Conservation (phyloP, 2,329 filamentous ascomycete species). For the Fusarium nanum region DNA sequence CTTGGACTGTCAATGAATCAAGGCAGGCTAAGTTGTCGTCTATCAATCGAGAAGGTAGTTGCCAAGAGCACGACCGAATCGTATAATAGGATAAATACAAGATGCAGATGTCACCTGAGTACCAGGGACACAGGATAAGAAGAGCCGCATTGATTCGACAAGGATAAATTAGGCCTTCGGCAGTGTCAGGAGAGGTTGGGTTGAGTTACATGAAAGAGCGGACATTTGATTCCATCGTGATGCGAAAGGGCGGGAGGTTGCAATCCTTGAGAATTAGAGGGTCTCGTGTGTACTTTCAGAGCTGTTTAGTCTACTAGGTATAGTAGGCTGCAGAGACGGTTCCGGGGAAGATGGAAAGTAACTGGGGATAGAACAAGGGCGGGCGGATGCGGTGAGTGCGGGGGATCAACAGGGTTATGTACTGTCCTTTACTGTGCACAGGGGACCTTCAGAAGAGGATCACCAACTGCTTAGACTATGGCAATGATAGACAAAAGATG, state of each 20-base stretch:
- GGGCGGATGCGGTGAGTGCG: conserved; percentile 45
- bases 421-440: background rate
- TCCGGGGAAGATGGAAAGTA: conserved; percentile 29
- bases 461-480: background rate
- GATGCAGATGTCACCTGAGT: conserved; percentile 35
- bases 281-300: conserved; percentile 21
- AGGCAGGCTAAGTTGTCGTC: background rate
- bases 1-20: background rate
- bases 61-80: conserved; percentile 31
- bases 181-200: conserved; percentile 30
- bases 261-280: conserved; percentile 17
- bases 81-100: conserved; percentile 16
- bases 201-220: conserved; percentile 7
- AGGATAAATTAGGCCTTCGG: background rate
- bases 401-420: conserved; percentile 32
- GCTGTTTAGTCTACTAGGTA: background rate
- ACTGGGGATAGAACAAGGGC: conserved; percentile 26
- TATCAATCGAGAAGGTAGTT: background rate
- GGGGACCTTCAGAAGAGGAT: background rate
- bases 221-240: conserved; percentile 21
- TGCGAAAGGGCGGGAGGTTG: conserved; percentile 30
- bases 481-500: conserved; percentile 19
- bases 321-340: conserved; percentile 12
- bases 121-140: conserved; percentile 20
- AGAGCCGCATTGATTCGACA: conserved; percentile 33